phyloP scores from a whole-genome alignment of 108 stramenopile genomes.

The Pseudonitzschia multiseries region DNA sequence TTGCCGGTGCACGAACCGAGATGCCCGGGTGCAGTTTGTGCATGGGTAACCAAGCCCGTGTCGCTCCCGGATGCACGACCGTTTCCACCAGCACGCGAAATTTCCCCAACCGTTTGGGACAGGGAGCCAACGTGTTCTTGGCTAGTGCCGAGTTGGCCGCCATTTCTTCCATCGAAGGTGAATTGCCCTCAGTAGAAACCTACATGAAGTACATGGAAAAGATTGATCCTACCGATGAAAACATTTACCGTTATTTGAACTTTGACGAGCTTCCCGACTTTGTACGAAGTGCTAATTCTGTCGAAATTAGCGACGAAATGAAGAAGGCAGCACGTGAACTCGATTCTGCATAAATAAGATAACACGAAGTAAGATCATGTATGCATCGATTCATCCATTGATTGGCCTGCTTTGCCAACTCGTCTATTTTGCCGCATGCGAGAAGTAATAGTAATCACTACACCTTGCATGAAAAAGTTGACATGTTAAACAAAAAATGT shows the following conservation, averaged over 20 bases:
- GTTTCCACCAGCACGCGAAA: constrained; percentile 94
- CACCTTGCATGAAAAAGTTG: not conserved
- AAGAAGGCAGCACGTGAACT: constrained; percentile 84
- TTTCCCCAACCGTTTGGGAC: constrained; percentile 96
- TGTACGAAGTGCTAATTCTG: constrained; percentile 71
- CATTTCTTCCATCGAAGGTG: constrained; percentile 83
- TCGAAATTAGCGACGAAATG: constrained; percentile 88
- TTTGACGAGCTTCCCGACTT: constrained; percentile 93
- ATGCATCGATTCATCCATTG: not conserved
- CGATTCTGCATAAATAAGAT: constrained; percentile 15
- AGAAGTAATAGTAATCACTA: not conserved
- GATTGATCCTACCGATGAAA: constrained; percentile 82
- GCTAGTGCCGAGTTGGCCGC: constrained; percentile 93
- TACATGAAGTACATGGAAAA: constrained; percentile 83
- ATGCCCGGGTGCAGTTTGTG: constrained; percentile 97
- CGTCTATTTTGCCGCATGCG: not conserved
- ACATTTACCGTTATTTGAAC: constrained; percentile 96
- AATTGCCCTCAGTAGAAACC: constrained; percentile 85
- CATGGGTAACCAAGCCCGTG: constrained; percentile 98
- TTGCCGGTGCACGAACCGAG: constrained; percentile 91
- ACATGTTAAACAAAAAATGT: not conserved
- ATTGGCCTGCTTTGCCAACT: not conserved
- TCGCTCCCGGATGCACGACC: constrained; percentile 87
- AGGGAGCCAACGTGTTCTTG: constrained; percentile 93
- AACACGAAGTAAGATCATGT: not conserved